These are phyloP conservation scores for Pyricularia pennisetigena DNA, from an alignment of 2,329 filamentous ascomycete genomes.

Conservation along the genomic window DNA sequence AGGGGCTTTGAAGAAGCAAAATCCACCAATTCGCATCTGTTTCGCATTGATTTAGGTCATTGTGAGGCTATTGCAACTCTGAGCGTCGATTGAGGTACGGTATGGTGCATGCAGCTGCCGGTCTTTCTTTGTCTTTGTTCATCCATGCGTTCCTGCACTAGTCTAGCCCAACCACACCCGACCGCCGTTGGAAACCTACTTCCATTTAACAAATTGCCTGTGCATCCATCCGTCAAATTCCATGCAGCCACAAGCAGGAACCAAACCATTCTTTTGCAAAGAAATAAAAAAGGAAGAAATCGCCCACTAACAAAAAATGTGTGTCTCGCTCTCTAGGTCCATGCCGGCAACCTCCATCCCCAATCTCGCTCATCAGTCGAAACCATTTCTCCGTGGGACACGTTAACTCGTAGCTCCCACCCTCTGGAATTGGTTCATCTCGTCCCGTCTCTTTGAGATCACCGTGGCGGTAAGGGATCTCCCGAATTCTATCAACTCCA, in stretches of 20 bases:
- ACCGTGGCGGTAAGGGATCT: constrained; percentile 43
- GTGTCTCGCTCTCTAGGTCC: constrained; percentile 27
- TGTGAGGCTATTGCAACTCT: constrained; percentile 9
- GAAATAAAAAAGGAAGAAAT: constrained; percentile 14
- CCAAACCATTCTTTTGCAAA: not conserved
- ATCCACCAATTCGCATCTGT: constrained; percentile 4
- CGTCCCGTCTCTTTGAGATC: constrained; percentile 27
- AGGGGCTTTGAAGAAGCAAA: constrained; percentile 5
- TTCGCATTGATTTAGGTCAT: constrained; percentile 12
- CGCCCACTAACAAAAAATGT: constrained; percentile 9
- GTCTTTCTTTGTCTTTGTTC: not conserved
- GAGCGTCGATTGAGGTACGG: constrained; percentile 14
- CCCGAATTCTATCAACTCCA: constrained; percentile 14
- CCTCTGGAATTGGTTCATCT: constrained; percentile 40
- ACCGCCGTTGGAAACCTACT: not conserved
- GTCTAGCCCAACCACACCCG: not conserved
- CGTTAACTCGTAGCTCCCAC: constrained; percentile 56
- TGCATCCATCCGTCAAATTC: not conserved
- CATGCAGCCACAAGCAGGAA: not conserved
- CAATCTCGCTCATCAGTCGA: constrained; percentile 28
- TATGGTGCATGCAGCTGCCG: not conserved
- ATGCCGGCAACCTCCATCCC: constrained; percentile 27
- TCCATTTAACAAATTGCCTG: not conserved
- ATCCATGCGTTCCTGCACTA: not conserved
- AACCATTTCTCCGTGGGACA: constrained; percentile 41